These are phyloP conservation scores for Phytophthora brassicae DNA, from an alignment of 352 stramenopile species.

Conservation along the genomic window DNA sequence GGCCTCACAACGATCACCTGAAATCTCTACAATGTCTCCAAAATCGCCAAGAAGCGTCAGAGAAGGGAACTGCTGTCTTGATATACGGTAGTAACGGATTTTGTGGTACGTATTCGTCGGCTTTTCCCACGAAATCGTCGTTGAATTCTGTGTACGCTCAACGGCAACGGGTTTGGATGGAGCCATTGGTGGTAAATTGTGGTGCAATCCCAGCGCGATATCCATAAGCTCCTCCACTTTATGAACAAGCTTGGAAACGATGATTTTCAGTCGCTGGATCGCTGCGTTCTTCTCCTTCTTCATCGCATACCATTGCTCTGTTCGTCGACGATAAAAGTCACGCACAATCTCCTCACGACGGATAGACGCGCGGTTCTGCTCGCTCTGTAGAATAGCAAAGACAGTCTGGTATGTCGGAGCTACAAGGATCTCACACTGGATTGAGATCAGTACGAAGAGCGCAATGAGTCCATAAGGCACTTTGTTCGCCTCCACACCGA, in stretches of 20 bases:
- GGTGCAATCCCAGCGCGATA: constrained; percentile 81
- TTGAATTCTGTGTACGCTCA: constrained; percentile 72
- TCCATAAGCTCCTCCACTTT: constrained; percentile 91
- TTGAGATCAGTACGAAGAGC: constrained; percentile 81
- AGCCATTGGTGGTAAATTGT: constrained; percentile 83
- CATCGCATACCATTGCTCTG: constrained; percentile 70
- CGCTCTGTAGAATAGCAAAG: constrained; percentile 45
- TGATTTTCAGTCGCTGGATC: constrained; percentile 83
- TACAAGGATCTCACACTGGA: constrained; percentile 80
- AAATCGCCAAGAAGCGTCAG: constrained; percentile 84
- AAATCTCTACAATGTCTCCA: constrained; percentile 75
- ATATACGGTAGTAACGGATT: constrained; percentile 84
- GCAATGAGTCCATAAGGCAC: constrained; percentile 70
- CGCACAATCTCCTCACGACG: constrained; percentile 68
- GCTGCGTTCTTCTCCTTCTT: constrained; percentile 86
- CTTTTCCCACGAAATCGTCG: constrained; percentile 73
- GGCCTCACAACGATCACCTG: constrained; percentile 47
- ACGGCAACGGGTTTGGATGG: constrained; percentile 55
- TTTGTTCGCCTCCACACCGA: constrained; percentile 58
- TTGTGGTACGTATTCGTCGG: constrained; percentile 68
- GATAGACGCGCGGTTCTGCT: constrained; percentile 46
- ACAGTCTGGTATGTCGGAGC: constrained; percentile 66
- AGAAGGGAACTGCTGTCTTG: constrained; percentile 76
- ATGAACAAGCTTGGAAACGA: constrained; percentile 87
- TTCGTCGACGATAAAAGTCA: constrained; percentile 65